phyloP scores from a whole-genome alignment of 2,329 filamentous ascomycete genomes.

The Botryotinia convoluta region DNA sequence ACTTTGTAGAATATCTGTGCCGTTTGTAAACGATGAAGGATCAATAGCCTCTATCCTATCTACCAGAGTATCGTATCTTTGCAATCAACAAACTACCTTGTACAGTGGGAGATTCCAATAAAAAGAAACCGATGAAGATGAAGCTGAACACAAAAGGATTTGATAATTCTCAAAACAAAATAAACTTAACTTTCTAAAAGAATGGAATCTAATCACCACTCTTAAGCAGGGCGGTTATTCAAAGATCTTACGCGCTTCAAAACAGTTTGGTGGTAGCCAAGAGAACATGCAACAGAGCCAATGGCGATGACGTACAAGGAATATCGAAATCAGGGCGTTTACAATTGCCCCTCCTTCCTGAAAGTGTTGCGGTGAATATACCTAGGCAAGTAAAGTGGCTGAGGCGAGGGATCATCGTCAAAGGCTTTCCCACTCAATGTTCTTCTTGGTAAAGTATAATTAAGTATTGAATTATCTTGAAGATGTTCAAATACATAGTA shows the following conservation, averaged over 20 bases:
- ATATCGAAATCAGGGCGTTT: neutral
- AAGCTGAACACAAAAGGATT: neutral
- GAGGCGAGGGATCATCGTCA: neutral
- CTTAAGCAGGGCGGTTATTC: neutral
- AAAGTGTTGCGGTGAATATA: neutral
- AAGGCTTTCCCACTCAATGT: neutral
- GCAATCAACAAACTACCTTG: neutral
- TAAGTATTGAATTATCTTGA: rapidly evolving
- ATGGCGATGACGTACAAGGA: conserved; percentile 13
- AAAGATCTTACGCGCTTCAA: neutral
- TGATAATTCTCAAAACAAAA: neutral
- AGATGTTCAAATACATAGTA: neutral
- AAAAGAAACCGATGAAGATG: neutral
- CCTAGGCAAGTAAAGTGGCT: neutral
- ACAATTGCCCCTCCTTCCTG: neutral
- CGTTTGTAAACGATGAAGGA: neutral
- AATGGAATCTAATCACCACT: neutral
- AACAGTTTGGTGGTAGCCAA: conserved; percentile 2
- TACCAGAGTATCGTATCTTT: neutral
- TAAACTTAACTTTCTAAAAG: neutral
- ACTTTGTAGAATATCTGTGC: neutral
- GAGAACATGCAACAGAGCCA: neutral
- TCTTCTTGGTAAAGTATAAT: neutral
- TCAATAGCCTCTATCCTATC: neutral
- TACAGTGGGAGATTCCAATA: neutral